phyloP scores from a whole-genome alignment of 2,329 filamentous ascomycete genomes.

The Stagonosporopsis cucurbitacearum region DNA sequence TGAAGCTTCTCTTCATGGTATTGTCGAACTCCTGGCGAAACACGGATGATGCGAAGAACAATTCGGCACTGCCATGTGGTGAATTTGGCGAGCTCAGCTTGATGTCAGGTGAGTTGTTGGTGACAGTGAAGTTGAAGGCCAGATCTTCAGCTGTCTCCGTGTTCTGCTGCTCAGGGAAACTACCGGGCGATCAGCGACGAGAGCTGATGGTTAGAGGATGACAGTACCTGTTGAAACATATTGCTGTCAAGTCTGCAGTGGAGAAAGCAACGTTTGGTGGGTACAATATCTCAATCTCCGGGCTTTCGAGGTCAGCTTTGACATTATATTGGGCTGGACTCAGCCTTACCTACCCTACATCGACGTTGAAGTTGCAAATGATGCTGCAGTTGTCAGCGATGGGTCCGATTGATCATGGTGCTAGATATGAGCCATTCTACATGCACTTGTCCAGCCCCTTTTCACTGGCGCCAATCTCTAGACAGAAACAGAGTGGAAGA shows the following conservation, averaged over 20 bases:
- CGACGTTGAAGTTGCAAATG: slow-evolving; percentile 54
- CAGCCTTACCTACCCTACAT: slow-evolving; percentile 46
- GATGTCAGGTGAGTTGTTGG: slow-evolving; percentile 63
- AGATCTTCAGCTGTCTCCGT: slow-evolving; percentile 49
- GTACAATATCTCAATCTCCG: slow-evolving; percentile 52
- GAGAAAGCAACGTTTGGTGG: slow-evolving; percentile 48
- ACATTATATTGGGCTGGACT: background rate
- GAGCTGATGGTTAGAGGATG: background rate
- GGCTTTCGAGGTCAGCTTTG: slow-evolving; percentile 34
- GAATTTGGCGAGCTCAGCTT: slow-evolving; percentile 49
- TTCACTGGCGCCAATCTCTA: background rate
- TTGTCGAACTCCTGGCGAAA: slow-evolving; percentile 52
- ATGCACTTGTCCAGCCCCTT: background rate
- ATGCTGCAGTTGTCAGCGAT: slow-evolving; percentile 37
- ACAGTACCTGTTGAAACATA: slow-evolving; percentile 52
- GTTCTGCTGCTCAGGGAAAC: slow-evolving; percentile 53
- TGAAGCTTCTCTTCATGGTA: slow-evolving; percentile 52
- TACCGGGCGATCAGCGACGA: slow-evolving; percentile 25
- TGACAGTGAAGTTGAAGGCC: slow-evolving; percentile 50
- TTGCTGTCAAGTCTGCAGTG: slow-evolving; percentile 49
- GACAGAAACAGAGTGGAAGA: background rate
- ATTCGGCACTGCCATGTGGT: slow-evolving; percentile 48
- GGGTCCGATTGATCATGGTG: background rate
- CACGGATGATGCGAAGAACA: slow-evolving; percentile 47
- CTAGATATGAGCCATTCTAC: background rate